Base-by-base conservation (phyloP, 345 rosid genomes). In the Populus nigra region DNA sequence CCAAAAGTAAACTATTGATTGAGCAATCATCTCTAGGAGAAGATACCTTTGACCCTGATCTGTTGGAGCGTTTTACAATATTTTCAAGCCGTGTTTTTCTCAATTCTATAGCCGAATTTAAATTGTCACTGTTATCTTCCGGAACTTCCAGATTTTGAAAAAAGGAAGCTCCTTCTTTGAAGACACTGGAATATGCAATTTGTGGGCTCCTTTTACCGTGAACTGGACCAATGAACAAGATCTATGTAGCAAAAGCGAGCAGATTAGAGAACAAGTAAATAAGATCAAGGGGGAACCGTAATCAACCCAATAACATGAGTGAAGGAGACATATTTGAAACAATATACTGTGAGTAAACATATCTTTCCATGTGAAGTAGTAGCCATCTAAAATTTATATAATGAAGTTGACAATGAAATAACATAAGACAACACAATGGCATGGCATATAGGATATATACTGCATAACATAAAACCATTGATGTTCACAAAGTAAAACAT, bases 151-250 rank as follows among this genome's bases (percentile, higher is more conserved):
- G 81, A 76, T 73, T 74, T 80, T 74, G 77, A 45, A 49, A 23
- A 53, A 59, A 66, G 62, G 72, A 57, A 63, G 57, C 74, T 71
- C 82, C 83, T 73, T 76, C 79, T 79, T 82, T 71, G 76, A 83
- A 78, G 69, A 78, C 76, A 74, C 75, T 82, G 75, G 91, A 68
- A 84, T 75, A 81, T 50, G 87, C 78, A 76, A 88, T 80, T 73
- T 84, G 86, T 8, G 87, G 88, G 70, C 72, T 89, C 65, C 77
- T 82, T 76, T 79, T 85, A 79, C 89, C 88, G 69, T 85, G 88
- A 80, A 96, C 82, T 80, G 99, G 93, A 73, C 92, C 92, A 59
- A 96, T 87, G 79, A 96, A 90, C 86, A 96, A 87, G 73, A 88
- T 77, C 96, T 91, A 78, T 73, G 73, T 12, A 67, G 39, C 76